Base-by-base conservation (phyloP, 306 rosid species). In the Hippophae rhamnoides region DNA sequence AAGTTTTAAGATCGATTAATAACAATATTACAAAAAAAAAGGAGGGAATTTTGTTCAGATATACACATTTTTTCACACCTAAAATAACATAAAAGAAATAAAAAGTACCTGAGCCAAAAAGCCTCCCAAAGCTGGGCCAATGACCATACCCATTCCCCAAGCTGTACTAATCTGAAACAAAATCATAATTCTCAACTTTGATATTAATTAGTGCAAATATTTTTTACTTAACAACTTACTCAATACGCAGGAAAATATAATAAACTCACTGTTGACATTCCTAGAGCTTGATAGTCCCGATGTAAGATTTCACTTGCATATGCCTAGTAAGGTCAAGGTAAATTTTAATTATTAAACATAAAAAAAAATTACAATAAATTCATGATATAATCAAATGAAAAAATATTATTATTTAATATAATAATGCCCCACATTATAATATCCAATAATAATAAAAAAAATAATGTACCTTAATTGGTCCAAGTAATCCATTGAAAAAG, bases 101-200 rank as follows among this genome's bases (percentile, higher is more conserved):
- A 41, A 41, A 72, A 47, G 64, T 82, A 87, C 97, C 96, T 77
- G 95, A 38, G 97, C 90, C 45, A 90, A 75, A 75, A 79, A 81
- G 13, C 97, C 97, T 61, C 97, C 97, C 71, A 90, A 7, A 46
- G 96, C 94, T 1, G 97, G 97, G 52, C 97, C 97, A 70, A 90
- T 43, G 53, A 90, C 76, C 72, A 87, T 72, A 55, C 94, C 94
- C 4, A 76, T 64, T 47, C 84, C 94, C 97, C 92, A 85, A 62
- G 94, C 76, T 8, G 90, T 84, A 58, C 89, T 85, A 42, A 90
- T 58, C 97, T 90, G 82, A 66, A 71, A 67, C 27, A 23, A 72
- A 13, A 41, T 31, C 41, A 52, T 45, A 72, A 60, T 27, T 40
- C 41, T 43, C 10, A 66, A 59, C 62, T 64, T 51, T 4, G 55